Conservation (phyloP, 2,329 filamentous ascomycete species). For the Calonectria pauciramosa region DNA sequence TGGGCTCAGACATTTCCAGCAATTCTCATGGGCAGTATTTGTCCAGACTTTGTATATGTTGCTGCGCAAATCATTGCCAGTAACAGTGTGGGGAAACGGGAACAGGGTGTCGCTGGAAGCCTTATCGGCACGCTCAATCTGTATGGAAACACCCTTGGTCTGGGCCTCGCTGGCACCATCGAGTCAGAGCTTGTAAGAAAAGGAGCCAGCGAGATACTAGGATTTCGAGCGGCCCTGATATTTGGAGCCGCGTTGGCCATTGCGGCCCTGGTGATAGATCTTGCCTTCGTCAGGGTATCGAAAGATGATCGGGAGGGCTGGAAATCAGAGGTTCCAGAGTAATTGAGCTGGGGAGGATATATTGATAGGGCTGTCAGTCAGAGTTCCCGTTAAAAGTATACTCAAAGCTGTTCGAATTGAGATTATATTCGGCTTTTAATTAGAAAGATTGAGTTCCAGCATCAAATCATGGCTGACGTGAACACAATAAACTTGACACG, state of each 20-base stretch:
- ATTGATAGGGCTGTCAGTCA: no score
- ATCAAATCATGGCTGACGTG: no score
- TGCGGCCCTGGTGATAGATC: background rate
- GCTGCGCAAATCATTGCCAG: slow-evolving; percentile 68
- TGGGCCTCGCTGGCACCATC: slow-evolving; percentile 52
- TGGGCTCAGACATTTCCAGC: slow-evolving; percentile 58
- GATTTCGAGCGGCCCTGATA: background rate
- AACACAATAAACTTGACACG: no score
- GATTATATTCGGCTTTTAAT: no score
- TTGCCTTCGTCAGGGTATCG: background rate
- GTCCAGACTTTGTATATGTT: slow-evolving; percentile 64
- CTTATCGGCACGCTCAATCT: slow-evolving; percentile 58
- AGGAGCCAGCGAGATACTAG: background rate
- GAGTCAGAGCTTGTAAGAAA: slow-evolving; percentile 44
- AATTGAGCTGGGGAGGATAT: no score
- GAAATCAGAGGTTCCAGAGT: background rate
- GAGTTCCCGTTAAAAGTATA: no score
- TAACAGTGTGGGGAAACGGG: slow-evolving; percentile 60
- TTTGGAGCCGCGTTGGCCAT: background rate
- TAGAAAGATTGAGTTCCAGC: no score
- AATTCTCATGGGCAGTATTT: slow-evolving; percentile 49
- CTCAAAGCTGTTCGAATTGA: no score
- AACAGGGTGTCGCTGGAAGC: slow-evolving; percentile 65
- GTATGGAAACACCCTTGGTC: slow-evolving; percentile 49
- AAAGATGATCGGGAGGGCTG: slow-evolving; percentile 2